phyloP scores from a whole-genome alignment of 441 rosid species.

The Arabidopsis hybrid region DNA sequence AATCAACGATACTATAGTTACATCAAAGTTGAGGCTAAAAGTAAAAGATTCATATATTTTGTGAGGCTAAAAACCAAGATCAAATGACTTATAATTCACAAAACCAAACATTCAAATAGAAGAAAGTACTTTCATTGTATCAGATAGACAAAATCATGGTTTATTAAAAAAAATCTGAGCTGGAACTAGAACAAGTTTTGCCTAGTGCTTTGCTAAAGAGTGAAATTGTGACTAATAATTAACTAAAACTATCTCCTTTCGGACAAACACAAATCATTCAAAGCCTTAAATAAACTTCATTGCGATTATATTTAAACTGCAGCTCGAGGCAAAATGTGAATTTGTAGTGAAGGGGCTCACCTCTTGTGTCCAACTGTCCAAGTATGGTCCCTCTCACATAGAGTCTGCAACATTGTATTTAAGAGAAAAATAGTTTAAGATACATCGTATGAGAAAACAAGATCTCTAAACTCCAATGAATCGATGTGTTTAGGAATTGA shows the following conservation, averaged over 20 bases:
- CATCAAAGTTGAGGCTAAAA: background rate
- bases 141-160: too few species aligned
- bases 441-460: too few species aligned
- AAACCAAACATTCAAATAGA: conserved; percentile 2
- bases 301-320: too few species aligned
- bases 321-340: background rate
- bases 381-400: conserved; percentile 81
- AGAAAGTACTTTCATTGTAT: background rate
- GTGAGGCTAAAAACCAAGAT: background rate
- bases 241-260: background rate
- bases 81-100: background rate
- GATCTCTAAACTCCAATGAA: too few species aligned
- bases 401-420: conserved; percentile 54
- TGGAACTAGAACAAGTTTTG: background rate
- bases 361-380: conserved; percentile 73
- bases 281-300: too few species aligned
- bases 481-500: too few species aligned
- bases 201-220: background rate
- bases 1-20: background rate
- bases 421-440: too few species aligned
- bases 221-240: background rate
- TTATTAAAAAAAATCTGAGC: background rate
- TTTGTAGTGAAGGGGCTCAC: conserved; percentile 39
- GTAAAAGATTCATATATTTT: background rate
- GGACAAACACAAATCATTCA: too few species aligned